Evolutionary conservation across 352 stramenopile genomes (phyloP).

Genomic region (Phytophthora ohioensis): DNA sequence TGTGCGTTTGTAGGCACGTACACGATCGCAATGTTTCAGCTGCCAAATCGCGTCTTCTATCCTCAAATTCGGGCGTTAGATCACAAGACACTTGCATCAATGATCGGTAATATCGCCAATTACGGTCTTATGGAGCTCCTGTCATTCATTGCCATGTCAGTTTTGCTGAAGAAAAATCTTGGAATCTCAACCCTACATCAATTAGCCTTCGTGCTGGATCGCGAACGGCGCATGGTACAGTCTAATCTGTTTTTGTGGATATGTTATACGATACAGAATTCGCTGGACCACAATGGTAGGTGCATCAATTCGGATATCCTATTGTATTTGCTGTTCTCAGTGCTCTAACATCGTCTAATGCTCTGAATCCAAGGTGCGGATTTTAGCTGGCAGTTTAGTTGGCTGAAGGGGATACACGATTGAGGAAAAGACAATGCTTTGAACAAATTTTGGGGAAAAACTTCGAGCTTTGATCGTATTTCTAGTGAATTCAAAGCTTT

Average conservation of each 20-base stretch:
- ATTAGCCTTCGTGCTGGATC: slow-evolving; percentile 52
- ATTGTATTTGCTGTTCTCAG: not conserved
- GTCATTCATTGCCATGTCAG: slow-evolving; percentile 24
- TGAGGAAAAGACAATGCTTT: not conserved
- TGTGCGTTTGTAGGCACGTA: slow-evolving; percentile 32
- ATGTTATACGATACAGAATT: slow-evolving; percentile 48
- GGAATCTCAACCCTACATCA: slow-evolving; percentile 40
- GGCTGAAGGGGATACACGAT: slow-evolving; percentile 8
- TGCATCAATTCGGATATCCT: not conserved
- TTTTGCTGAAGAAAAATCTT: slow-evolving; percentile 34
- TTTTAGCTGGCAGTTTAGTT: slow-evolving; percentile 33
- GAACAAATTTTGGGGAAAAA: not conserved
- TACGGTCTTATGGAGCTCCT: slow-evolving; percentile 44
- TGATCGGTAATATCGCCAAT: slow-evolving; percentile 42
- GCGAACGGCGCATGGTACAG: slow-evolving; percentile 45
- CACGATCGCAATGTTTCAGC: slow-evolving; percentile 38
- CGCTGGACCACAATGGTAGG: slow-evolving; percentile 44
- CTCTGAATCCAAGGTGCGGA: slow-evolving; percentile 25
- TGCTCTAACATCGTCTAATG: not conserved
- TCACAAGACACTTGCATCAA: slow-evolving; percentile 7
- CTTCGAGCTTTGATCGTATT: no score
- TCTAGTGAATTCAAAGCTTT: not conserved
- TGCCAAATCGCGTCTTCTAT: slow-evolving; percentile 46
- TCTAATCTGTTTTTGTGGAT: slow-evolving; percentile 59
- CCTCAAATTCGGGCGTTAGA: slow-evolving; percentile 39